phyloP scores from a whole-genome alignment of 2,329 filamentous ascomycete species.

The Cercospora brassicicola region DNA sequence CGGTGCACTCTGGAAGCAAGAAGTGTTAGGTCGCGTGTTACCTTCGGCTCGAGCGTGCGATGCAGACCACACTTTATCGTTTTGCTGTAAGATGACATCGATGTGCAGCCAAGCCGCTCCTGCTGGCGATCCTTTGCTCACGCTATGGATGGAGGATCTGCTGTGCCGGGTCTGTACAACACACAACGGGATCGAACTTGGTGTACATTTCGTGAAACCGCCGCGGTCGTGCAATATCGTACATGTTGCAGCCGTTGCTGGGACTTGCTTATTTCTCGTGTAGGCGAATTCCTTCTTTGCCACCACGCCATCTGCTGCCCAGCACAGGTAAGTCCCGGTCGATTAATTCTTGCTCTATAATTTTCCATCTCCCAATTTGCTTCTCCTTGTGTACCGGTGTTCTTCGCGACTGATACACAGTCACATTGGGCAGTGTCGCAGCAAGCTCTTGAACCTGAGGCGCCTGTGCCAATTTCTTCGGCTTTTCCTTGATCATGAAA shows the following conservation, averaged over 20 bases:
- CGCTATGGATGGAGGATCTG: neutral
- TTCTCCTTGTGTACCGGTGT: constrained; percentile 72
- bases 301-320: constrained; percentile 17
- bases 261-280: constrained; percentile 5
- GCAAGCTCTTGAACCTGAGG: constrained; percentile 54
- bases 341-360: constrained; percentile 69
- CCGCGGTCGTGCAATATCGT: neutral
- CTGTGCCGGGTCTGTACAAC: neutral
- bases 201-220: neutral
- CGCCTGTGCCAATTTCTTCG: constrained; percentile 62
- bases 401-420: constrained; percentile 62
- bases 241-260: neutral
- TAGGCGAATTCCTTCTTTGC: constrained; percentile 16
- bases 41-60: neutral
- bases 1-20: neutral
- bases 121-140: neutral
- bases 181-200: neutral
- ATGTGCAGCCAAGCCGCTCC: neutral
- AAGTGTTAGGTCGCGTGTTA: neutral
- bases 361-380: constrained; percentile 72
- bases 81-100: constrained; percentile 1
- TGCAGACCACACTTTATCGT: neutral
- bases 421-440: constrained; percentile 65
- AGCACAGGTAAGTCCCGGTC: constrained; percentile 60
- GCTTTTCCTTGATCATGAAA: constrained; percentile 42